phyloP scores from a whole-genome alignment of 192 early-diverging fungal species.

The Backusella tarrabulga region DNA sequence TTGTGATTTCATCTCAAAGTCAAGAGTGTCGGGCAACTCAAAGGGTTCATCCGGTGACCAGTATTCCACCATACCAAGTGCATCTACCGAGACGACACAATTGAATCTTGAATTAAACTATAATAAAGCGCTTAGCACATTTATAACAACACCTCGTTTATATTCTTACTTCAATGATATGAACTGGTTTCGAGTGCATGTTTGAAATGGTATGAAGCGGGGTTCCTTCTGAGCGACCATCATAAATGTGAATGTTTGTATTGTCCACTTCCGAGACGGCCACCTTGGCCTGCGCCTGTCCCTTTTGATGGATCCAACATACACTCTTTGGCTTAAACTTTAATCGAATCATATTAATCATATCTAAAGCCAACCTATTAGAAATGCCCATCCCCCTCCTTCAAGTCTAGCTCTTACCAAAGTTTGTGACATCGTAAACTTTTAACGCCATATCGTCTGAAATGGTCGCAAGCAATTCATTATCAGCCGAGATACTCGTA shows the following conservation, averaged over 20 bases:
- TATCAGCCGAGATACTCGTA: slow-evolving; percentile 68
- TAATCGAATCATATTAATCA: slow-evolving; percentile 93
- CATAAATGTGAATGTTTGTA: slow-evolving; percentile 76
- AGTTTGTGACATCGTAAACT: slow-evolving; percentile 94
- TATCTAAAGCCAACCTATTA: slow-evolving; percentile 57
- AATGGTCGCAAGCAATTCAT: slow-evolving; percentile 77
- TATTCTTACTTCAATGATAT: slow-evolving; percentile 63
- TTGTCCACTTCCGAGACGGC: slow-evolving; percentile 80
- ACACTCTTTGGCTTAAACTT: slow-evolving; percentile 72
- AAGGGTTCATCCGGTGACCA: slow-evolving; percentile 77
- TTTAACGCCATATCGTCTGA: slow-evolving; percentile 86
- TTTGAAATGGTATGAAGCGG: slow-evolving; percentile 61
- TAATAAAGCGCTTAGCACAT: neutral
- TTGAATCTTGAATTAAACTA: slow-evolving; percentile 72
- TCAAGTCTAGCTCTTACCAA: slow-evolving; percentile 54
- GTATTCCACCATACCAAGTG: slow-evolving; percentile 91
- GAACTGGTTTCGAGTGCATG: slow-evolving; percentile 72
- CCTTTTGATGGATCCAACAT: slow-evolving; percentile 84
- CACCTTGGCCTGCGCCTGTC: slow-evolving; percentile 82
- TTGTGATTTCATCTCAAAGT: slow-evolving; percentile 86
- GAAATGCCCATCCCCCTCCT: neutral
- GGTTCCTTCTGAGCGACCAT: slow-evolving; percentile 68
- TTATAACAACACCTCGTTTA: neutral
- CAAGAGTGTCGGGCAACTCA: slow-evolving; percentile 58
- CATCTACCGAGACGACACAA: slow-evolving; percentile 82